A percentile compares a stretch with the other conserved stretches of the same genome.
Evolutionary conservation across 164 flowering plant genomes (phyloP).

Genomic region (Kingdonia uniflora): DNA sequence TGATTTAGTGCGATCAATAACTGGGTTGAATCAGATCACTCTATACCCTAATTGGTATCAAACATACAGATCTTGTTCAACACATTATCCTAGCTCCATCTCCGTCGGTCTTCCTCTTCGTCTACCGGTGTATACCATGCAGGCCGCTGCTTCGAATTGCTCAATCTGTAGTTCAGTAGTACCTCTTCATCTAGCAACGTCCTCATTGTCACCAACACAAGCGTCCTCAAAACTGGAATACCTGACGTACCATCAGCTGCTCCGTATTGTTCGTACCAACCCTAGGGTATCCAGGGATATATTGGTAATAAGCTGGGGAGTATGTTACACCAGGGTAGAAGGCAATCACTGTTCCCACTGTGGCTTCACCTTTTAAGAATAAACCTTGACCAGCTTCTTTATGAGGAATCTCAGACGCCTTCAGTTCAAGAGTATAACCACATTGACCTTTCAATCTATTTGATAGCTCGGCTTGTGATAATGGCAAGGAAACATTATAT

Average conservation of each 20-base stretch:
- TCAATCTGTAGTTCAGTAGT: conserved; percentile 70
- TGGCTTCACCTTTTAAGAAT: conserved; percentile 66
- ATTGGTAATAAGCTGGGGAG: conserved; percentile 74
- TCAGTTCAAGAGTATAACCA: conserved; percentile 71
- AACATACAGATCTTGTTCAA: background rate
- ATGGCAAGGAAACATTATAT: too few relatives aligned
- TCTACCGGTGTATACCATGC: conserved; percentile 77
- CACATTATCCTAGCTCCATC: conserved; percentile 69
- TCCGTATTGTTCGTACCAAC: conserved; percentile 58
- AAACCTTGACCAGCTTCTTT: conserved; percentile 85
- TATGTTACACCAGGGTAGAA: conserved; percentile 86
- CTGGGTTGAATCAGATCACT: too few relatives aligned
- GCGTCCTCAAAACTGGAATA: conserved; percentile 47
- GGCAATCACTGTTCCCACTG: conserved; percentile 78
- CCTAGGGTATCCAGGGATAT: conserved; percentile 88
- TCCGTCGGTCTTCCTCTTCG: conserved; percentile 64
- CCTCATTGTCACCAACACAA: conserved; percentile 77
- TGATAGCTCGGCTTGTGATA: conserved; percentile 45
- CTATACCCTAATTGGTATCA: background rate
- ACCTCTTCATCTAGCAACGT: conserved; percentile 64
- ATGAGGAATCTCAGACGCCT: conserved; percentile 68
- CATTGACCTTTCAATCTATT: conserved; percentile 41
- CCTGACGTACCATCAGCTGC: conserved; percentile 22
- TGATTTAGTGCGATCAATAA: too few relatives aligned
- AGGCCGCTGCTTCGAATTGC: conserved; percentile 79